Evolutionary conservation across 2,329 filamentous ascomycete genomes (phyloP), one percentile per base, ranked within the genome.

Genomic region (Calonectria hawksworthii): DNA sequence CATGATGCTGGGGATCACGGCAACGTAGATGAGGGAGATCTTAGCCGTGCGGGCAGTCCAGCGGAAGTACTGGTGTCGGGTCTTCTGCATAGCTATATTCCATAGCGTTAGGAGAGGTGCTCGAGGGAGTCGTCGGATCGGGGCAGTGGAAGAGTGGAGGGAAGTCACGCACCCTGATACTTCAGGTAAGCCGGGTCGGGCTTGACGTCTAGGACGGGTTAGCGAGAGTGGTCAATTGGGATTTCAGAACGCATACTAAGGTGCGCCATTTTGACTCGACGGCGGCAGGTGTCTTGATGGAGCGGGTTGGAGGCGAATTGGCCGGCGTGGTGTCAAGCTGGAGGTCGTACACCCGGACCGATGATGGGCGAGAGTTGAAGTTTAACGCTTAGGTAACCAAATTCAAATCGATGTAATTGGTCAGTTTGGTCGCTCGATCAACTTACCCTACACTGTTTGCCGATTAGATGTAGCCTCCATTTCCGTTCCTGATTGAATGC

Each of bases 1-100:
- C 79, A 98, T 81, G 72, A 94, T 88, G 51, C 87, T 85, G 10
- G 97, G 97, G 54, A 98, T 91, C 69, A 93, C 87, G 41, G 93
- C 87, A 73, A 94, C 90, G 86, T 96, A 98, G 77, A 93, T 89
- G 83, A 98, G 92, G 6, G 93, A 93, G 82, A 98, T 86, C 87
- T 92, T 92, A 36, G 95, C 95, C 59, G 95, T 98, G 82, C 94
- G 91, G 68, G 92, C 91, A 44, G 94, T 99, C 95, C 95, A 99
- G 86, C 95, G 92, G 91, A 99, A 99, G 91, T 95, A 98, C 88
- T 95, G 95, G 91, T 96, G 94, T 79, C 97, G 94, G 89, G 95
- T 95, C 83, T 91, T 89, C 83, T 91, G 92, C 92, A 98, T 94
- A 85, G 94, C 96, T 98, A 82, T 70, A 52, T 80, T 74, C 44